Percentiles rank a stretch among this genome's conserved stretches.
These are phyloP conservation scores for Lactarius sp. DNA, from an alignment of 768 basidiomycete species.

Conservation along the genomic window DNA sequence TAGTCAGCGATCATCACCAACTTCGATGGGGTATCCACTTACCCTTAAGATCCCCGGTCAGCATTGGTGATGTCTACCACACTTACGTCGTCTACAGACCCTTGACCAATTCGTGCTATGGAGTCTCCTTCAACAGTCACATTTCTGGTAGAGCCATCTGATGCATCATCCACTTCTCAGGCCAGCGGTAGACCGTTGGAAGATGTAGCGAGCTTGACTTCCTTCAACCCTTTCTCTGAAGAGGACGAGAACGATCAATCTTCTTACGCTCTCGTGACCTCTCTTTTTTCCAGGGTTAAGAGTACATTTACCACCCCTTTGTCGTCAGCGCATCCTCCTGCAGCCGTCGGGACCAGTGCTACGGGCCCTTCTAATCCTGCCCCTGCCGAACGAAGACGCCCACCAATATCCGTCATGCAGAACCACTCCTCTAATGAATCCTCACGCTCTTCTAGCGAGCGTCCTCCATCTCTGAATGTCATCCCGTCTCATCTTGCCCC, in stretches of 20 bases:
- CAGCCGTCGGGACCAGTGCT: conserved; percentile 31
- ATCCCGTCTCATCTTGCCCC: conserved; percentile 59
- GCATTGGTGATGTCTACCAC: not conserved
- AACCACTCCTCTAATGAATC: conserved; percentile 44
- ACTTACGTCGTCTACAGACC: not conserved
- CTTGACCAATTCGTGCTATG: conserved; percentile 16
- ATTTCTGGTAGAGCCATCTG: conserved; percentile 34
- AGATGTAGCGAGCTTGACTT: conserved; percentile 72
- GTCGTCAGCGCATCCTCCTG: conserved; percentile 43
- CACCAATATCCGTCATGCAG: conserved; percentile 44
- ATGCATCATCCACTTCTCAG: conserved; percentile 52
- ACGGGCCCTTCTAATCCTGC: conserved; percentile 30
- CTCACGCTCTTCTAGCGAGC: conserved; percentile 47
- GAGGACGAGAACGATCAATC: conserved; percentile 89
- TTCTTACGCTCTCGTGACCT: conserved; percentile 78
- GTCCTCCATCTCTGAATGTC: conserved; percentile 52
- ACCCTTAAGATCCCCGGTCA: not conserved
- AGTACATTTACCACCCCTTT: conserved; percentile 69
- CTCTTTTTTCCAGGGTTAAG: conserved; percentile 76
- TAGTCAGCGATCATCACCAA: conserved; percentile 8
- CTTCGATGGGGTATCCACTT: not conserved
- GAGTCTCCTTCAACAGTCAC: conserved; percentile 7
- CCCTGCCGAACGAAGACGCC: conserved; percentile 53
- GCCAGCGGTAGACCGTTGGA: conserved; percentile 53
- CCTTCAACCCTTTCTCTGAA: conserved; percentile 89